Base-by-base conservation (phyloP, 2,329 filamentous ascomycete genomes). In the Coniochaeta ligniaria region DNA sequence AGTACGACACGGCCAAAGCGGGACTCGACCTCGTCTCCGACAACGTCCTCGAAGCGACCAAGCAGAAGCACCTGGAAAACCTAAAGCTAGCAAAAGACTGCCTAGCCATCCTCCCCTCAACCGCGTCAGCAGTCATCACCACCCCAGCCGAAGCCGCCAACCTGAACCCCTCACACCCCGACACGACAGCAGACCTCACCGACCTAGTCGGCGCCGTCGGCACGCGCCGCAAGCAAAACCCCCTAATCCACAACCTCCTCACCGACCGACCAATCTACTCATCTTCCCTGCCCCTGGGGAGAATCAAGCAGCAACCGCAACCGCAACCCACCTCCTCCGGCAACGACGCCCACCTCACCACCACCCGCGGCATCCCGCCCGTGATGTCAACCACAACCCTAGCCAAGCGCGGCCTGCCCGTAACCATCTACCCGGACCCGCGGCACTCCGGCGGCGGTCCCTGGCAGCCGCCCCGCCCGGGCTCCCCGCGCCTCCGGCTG, bases 241-340 rank as follows among this genome's bases (percentile, higher is more conserved):
- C 93, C 0, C 79, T 99, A 1, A 95, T 99, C 54, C 92, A 99
- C 74, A 98, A 97, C 68, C 84, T 99, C 1, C 82, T 99, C 11
- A 99, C 95, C 1, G 95, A 99, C 75, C 96, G 96, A 69, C 94
- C 95, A 0, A 84, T 93, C 16, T 89, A 92, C 65, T 98, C 95
- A 1, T 95, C 95, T 1, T 99, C 95, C 0, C 79, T 99, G 0
- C 95, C 95, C 0, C 81, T 87, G 7, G 84, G 87, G 45, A 83
- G 90, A 57, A 82, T 92, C 35, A 76, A 73, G 60, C 69, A 74
- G n/a, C 64, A 58, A 33, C 43, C 59, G 38, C 59, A 60, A 33
- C 62, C 20, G 60, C 65, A 11, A 17, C 50, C 22, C 35, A 9
- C 31, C 31, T 33, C 31, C 31, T 33, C 31, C 31, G 31, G 6